Evolutionary conservation across 495 filamentous ascomycete species (phyloP).

Genomic region (Podospora anserina): DNA sequence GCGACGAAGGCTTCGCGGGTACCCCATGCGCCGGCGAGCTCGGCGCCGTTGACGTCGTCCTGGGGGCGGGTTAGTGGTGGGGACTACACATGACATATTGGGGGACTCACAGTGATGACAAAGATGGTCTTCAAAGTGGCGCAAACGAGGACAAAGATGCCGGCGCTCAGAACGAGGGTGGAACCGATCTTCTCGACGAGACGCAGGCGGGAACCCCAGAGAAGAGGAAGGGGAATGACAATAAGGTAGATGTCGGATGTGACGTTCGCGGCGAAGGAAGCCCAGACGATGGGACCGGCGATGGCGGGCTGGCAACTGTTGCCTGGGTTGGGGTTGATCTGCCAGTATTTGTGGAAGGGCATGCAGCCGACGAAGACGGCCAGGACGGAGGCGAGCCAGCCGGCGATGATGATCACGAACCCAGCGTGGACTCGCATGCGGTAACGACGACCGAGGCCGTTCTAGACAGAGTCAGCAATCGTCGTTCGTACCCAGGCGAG

Average conservation of each 20-base stretch:
- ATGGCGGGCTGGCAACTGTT: conserved; percentile 49
- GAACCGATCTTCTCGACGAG: conserved; percentile 45
- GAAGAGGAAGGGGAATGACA: conserved; percentile 50
- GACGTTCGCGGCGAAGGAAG: conserved; percentile 45
- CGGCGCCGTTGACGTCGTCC: conserved; percentile 46
- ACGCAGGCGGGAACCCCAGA: conserved; percentile 47
- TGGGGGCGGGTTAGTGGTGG: conserved; percentile 11
- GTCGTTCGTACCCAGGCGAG: too few species aligned
- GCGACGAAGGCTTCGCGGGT: conserved; percentile 53
- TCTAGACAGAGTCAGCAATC: too few species aligned
- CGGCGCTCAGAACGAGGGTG: conserved; percentile 47
- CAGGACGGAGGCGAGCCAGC: conserved; percentile 50
- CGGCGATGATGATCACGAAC: conserved; percentile 46
- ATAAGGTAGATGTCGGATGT: conserved; percentile 49
- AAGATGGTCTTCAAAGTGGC: conserved; percentile 49
- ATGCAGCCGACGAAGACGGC: conserved; percentile 53
- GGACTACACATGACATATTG: conserved; percentile 7
- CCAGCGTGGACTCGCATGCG: conserved; percentile 51
- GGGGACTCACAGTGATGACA: conserved; percentile 33
- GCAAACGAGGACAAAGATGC: conserved; percentile 51
- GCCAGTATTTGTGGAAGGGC: conserved; percentile 51
- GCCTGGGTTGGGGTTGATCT: conserved; percentile 52
- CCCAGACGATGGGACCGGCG: conserved; percentile 42
- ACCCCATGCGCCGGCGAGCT: conserved; percentile 49
- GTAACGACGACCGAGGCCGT: conserved; percentile 46